Percentiles rank a stretch among this genome's conserved stretches.
These are phyloP conservation scores for Sporothrix phasma DNA, from an alignment of 2,329 filamentous ascomycete genomes.

Conservation along the genomic window DNA sequence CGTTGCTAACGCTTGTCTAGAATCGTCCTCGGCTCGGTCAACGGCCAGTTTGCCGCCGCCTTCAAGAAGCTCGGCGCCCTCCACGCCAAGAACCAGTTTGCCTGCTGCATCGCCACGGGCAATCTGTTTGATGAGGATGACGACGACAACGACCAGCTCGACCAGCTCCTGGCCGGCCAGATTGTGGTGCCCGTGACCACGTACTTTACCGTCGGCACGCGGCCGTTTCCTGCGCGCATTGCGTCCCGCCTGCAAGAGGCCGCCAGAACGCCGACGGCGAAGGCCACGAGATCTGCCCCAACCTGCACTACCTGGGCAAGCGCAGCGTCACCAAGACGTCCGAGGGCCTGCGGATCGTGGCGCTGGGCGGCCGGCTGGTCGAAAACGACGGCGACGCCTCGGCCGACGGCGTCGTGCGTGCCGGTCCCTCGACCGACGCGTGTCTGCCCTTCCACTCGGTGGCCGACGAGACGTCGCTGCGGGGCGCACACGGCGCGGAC, in stretches of 20 bases:
- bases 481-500: conserved; percentile 69
- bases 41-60: conserved; percentile 64
- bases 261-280: conserved; percentile 5
- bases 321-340: conserved; percentile 80
- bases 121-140: conserved; percentile 63
- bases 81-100: conserved; percentile 80
- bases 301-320: conserved; percentile 83
- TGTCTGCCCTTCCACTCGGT: conserved; percentile 69
- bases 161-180: conserved; percentile 59
- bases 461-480: conserved; percentile 64
- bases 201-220: conserved; percentile 78
- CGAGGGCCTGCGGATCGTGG: conserved; percentile 79
- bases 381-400: conserved; percentile 28
- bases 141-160: conserved; percentile 49
- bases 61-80: conserved; percentile 73
- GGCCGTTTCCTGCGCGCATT: conserved; percentile 59
- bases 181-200: conserved; percentile 70
- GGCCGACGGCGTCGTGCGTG: conserved; percentile 23
- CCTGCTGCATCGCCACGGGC: conserved; percentile 73
- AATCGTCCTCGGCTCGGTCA: conserved; percentile 72
- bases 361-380: conserved; percentile 67
- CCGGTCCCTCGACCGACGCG: conserved; percentile 57
- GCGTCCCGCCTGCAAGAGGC: conserved; percentile 59
- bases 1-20: conserved; percentile 31
- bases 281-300: conserved; percentile 61